These are phyloP conservation scores for Parathielavia hyrcaniae DNA, from an alignment of 495 filamentous ascomycete genomes.

Conservation along the genomic window DNA sequence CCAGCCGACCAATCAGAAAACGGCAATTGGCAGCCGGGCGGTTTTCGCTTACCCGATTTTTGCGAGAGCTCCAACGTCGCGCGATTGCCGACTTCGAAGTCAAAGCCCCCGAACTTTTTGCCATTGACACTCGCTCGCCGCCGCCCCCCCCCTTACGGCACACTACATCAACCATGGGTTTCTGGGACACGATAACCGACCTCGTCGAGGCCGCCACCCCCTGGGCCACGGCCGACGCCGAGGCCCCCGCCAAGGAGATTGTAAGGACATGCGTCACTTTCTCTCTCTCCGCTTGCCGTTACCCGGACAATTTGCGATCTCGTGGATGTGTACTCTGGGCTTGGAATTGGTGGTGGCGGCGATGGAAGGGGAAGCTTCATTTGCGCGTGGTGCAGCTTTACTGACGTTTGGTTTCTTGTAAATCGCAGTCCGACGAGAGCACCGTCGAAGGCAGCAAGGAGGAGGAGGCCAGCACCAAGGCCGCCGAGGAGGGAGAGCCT, in stretches of 20 bases:
- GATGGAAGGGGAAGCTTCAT: not conserved
- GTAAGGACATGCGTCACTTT: slow-evolving; percentile 21
- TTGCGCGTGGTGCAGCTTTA: not conserved
- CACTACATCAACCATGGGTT: slow-evolving; percentile 43
- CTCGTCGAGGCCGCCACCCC: slow-evolving; percentile 51
- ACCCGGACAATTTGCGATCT: not conserved
- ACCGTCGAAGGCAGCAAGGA: slow-evolving; percentile 27
- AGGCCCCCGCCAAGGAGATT: slow-evolving; percentile 41
- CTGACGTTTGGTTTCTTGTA: slow-evolving; percentile 2
- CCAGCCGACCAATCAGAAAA: slow-evolving; percentile 38
- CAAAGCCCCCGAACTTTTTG: slow-evolving; percentile 25
- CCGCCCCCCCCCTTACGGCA: slow-evolving; percentile 24
- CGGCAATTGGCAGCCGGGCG: slow-evolving; percentile 42
- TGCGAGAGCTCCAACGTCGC: slow-evolving; percentile 34
- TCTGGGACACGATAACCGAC: slow-evolving; percentile 51
- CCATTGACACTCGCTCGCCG: slow-evolving; percentile 38
- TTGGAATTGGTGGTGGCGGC: not conserved
- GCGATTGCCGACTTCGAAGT: slow-evolving; percentile 25
- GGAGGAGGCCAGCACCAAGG: slow-evolving; percentile 45
- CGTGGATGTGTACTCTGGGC: not conserved
- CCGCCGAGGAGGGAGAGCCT: slow-evolving; percentile 41
- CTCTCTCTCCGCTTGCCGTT: not conserved
- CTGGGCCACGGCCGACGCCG: slow-evolving; percentile 51
- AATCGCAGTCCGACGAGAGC: slow-evolving; percentile 22
- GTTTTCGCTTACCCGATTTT: slow-evolving; percentile 40